Conservation (phyloP, 148 eudicot species). For the Camellia japonica region DNA sequence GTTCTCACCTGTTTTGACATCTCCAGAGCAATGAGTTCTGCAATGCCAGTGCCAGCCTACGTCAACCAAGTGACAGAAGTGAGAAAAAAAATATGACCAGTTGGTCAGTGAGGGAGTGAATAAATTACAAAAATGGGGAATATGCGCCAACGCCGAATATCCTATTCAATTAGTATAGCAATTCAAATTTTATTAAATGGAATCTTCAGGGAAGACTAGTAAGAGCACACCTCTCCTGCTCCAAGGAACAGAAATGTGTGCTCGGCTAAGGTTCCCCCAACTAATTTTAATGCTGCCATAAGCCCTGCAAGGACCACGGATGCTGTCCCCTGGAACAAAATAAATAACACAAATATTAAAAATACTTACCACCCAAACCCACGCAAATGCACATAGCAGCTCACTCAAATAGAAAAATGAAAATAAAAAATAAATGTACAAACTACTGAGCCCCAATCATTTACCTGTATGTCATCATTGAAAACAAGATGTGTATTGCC, state of each 20-base stretch:
- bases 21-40: slow-evolving; percentile 94
- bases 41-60: slow-evolving; percentile 97
- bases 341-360: not conserved
- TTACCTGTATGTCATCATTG: slow-evolving; percentile 97
- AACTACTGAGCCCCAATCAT: not conserved
- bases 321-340: slow-evolving; percentile 76
- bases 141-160: not conserved
- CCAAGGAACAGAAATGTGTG: slow-evolving; percentile 89
- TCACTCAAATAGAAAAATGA: not conserved
- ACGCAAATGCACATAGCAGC: not conserved
- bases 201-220: not conserved
- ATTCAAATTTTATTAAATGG: not conserved
- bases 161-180: not conserved
- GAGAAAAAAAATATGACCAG: not conserved
- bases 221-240: slow-evolving; percentile 80
- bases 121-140: not conserved
- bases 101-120: not conserved
- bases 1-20: slow-evolving; percentile 90
- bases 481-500: slow-evolving; percentile 90
- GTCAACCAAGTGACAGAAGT: slow-evolving; percentile 13
- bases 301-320: slow-evolving; percentile 95
- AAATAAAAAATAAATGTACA: not conserved
- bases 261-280: slow-evolving; percentile 74
- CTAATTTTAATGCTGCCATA: slow-evolving; percentile 66
- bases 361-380: not conserved